phyloP scores from a whole-genome alignment of 1,284 basidiomycete species.

The Prillingera fragicola region DNA sequence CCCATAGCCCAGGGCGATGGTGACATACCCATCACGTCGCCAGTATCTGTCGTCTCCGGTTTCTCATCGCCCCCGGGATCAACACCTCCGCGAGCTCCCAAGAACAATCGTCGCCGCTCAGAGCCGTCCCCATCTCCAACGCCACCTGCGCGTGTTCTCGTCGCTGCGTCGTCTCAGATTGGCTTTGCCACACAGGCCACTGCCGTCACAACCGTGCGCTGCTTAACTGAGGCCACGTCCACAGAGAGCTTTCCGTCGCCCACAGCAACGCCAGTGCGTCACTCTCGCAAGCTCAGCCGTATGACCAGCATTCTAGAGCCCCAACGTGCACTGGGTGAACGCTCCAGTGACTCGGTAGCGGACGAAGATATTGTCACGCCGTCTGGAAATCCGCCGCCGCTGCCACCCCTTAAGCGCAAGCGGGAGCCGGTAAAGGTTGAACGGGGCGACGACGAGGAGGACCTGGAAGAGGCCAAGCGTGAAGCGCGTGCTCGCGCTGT shows the following conservation, averaged over 20 bases:
- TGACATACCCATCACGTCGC: constrained; percentile 9
- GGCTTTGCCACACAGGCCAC: not conserved
- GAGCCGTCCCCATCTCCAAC: constrained; percentile 6
- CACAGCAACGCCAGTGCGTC: not conserved
- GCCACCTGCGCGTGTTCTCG: constrained; percentile 5
- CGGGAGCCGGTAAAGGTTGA: constrained; percentile 10
- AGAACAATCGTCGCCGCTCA: too few species aligned
- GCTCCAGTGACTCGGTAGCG: constrained; percentile 28
- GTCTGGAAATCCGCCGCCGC: constrained; percentile 6
- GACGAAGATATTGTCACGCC: constrained; percentile 34
- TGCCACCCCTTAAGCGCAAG: not conserved
- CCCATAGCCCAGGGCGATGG: constrained; percentile 1
- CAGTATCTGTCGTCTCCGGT: constrained; percentile 2
- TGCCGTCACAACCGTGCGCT: not conserved
- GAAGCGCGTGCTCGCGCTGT: constrained; percentile 31
- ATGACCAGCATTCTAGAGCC: constrained; percentile 19
- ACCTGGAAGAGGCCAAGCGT: constrained; percentile 20
- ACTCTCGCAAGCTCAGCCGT: constrained; percentile 3
- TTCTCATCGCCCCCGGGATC: constrained; percentile 10
- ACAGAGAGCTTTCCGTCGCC: too few species aligned
- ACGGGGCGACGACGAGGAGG: constrained; percentile 18
- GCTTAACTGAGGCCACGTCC: not conserved
- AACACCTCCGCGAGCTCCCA: too few species aligned
- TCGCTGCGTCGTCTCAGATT: constrained; percentile 8
- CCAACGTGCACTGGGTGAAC: too few species aligned